A percentile compares a stretch with the other conserved stretches of the same genome.
Evolutionary conservation across 1,284 basidiomycete genomes (phyloP).

Genomic region (Puccinia hordei): DNA sequence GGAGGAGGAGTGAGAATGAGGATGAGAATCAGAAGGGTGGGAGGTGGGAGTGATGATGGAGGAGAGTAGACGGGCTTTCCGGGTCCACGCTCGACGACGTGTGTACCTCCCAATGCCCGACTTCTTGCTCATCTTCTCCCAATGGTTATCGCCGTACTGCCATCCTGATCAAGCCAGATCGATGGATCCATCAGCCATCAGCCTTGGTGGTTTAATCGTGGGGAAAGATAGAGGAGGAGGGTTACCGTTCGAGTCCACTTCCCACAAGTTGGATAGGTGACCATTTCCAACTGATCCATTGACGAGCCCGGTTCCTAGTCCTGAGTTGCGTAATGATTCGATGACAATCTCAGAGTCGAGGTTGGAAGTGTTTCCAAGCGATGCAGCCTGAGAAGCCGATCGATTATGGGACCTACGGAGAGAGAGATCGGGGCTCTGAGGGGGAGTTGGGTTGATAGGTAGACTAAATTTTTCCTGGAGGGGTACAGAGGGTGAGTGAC

Average conservation of each 20-base stretch:
- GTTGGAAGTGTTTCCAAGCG: neutral
- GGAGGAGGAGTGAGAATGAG: neutral
- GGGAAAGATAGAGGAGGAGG: neutral
- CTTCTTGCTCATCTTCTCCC: slow-evolving; percentile 59
- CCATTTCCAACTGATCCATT: neutral
- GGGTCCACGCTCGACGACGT: slow-evolving; percentile 58
- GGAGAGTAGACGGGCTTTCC: slow-evolving; percentile 55
- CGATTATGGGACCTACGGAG: neutral
- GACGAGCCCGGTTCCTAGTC: neutral
- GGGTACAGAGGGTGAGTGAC: no score
- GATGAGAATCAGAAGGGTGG: neutral
- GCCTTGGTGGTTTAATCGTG: no score
- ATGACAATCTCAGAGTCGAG: slow-evolving; percentile 18
- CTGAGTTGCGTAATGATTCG: slow-evolving; percentile 12
- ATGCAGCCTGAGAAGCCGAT: neutral
- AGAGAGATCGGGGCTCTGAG: neutral
- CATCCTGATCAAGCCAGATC: slow-evolving; percentile 51
- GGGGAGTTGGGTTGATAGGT: neutral
- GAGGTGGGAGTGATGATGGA: neutral
- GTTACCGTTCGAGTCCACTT: slow-evolving; percentile 57
- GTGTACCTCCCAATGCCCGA: slow-evolving; percentile 59
- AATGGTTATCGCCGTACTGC: slow-evolving; percentile 60
- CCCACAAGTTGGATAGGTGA: slow-evolving; percentile 45
- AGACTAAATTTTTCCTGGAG: no score
- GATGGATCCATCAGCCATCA: neutral